A percentile compares a stretch with the other conserved stretches of the same genome.
Evolutionary conservation across 2,329 filamentous ascomycete genomes (phyloP).

Genomic region (Rutstroemia sydowiana): DNA sequence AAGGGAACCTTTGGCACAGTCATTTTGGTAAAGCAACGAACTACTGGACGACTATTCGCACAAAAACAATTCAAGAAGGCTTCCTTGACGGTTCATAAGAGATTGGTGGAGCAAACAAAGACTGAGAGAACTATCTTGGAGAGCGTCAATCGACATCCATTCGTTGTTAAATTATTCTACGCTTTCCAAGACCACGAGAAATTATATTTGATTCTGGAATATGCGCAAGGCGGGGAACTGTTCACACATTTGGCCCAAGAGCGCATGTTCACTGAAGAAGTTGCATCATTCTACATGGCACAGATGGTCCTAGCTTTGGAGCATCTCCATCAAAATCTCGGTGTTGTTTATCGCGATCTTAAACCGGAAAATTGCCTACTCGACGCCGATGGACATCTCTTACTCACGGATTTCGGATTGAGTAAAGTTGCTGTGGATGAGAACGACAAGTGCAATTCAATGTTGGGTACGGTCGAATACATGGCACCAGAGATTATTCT

Average conservation of each 20-base stretch:
- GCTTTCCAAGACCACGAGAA: slow-evolving; percentile 98
- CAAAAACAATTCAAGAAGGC: slow-evolving; percentile 99
- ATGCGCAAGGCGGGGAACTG: slow-evolving; percentile 91
- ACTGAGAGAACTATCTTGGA: slow-evolving; percentile 93
- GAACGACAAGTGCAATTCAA: slow-evolving; percentile 67
- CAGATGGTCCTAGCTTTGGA: slow-evolving; percentile 93
- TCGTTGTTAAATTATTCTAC: slow-evolving; percentile 96
- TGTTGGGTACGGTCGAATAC: slow-evolving; percentile 94
- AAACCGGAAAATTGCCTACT: slow-evolving; percentile 97
- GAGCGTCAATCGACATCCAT: slow-evolving; percentile 91
- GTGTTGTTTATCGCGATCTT: slow-evolving; percentile 92
- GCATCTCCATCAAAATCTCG: slow-evolving; percentile 84
- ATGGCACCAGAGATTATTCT: slow-evolving; percentile 92
- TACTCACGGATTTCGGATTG: slow-evolving; percentile 93
- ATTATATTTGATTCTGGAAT: slow-evolving; percentile 94
- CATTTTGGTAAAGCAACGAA: slow-evolving; percentile 79
- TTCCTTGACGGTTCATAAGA: slow-evolving; percentile 89
- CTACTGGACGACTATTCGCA: slow-evolving; percentile 83
- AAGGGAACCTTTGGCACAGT: slow-evolving; percentile 97
- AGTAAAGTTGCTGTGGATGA: slow-evolving; percentile 86
- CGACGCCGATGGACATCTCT: slow-evolving; percentile 82
- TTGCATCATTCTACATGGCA: slow-evolving; percentile 95
- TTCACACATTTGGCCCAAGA: slow-evolving; percentile 93
- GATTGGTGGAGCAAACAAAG: slow-evolving; percentile 93
- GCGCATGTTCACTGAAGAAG: slow-evolving; percentile 88